A percentile compares a stretch with the other conserved stretches of the same genome.
These are phyloP conservation scores for Arabidopsis hybrid DNA, from an alignment of 441 rosid genomes.

Conservation along the genomic window DNA sequence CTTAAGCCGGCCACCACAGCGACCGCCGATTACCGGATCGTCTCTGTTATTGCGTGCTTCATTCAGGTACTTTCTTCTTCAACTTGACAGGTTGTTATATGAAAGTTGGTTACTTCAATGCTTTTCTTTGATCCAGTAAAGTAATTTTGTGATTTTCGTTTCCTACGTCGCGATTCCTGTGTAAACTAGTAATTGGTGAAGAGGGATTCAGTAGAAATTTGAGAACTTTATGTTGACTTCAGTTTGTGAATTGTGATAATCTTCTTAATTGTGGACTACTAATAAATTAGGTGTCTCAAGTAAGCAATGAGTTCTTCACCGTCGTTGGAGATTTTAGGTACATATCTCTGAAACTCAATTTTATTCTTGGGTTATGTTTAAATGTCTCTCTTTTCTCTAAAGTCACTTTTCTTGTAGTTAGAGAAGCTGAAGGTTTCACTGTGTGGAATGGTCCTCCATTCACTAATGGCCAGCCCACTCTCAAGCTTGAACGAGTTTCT, in stretches of 20 bases:
- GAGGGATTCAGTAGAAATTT: slow-evolving; percentile 8
- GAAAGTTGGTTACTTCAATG: slow-evolving; percentile 24
- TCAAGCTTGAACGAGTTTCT: slow-evolving; percentile 64
- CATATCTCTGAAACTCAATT: slow-evolving; percentile 11
- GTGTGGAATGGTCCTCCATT: slow-evolving; percentile 93
- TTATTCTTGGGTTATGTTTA: slow-evolving; percentile 7
- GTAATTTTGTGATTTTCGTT: slow-evolving; percentile 15
- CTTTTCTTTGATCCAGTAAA: slow-evolving; percentile 9
- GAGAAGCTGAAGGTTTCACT: slow-evolving; percentile 75
- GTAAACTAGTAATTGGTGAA: slow-evolving; percentile 7
- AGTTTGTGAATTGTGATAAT: slow-evolving; percentile 2
- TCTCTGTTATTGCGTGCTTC: background rate
- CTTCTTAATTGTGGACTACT: background rate
- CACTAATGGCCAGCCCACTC: slow-evolving; percentile 58
- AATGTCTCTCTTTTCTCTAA: slow-evolving; percentile 5
- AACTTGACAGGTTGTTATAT: background rate
- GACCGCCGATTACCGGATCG: slow-evolving; percentile 33
- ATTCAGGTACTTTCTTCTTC: slow-evolving; percentile 14
- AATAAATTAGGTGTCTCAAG: slow-evolving; percentile 32
- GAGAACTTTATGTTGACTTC: slow-evolving; percentile 21
- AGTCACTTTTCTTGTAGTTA: slow-evolving; percentile 49
- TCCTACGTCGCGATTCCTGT: background rate
- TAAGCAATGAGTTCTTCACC: slow-evolving; percentile 53
- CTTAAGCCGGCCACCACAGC: slow-evolving; percentile 40
- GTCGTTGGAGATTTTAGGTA: slow-evolving; percentile 76